phyloP scores from a whole-genome alignment of 495 filamentous ascomycete genomes.

The Pyronema domesticum region DNA sequence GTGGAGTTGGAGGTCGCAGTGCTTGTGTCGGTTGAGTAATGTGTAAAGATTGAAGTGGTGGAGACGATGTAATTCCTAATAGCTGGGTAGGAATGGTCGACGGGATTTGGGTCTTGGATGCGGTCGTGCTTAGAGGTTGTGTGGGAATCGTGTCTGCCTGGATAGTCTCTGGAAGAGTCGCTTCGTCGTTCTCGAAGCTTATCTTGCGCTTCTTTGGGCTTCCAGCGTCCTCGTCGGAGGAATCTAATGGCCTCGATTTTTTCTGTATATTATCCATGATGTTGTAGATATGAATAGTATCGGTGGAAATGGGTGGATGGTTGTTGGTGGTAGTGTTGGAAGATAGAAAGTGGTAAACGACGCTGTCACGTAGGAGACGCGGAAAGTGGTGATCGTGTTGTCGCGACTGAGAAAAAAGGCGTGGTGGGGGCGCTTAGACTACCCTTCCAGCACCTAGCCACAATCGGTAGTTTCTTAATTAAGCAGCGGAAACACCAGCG shows the following conservation, averaged over 20 bases:
- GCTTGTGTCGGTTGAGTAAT: constrained; percentile 59
- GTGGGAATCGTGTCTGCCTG: background rate
- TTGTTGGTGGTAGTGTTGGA: background rate
- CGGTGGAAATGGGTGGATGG: constrained; percentile 4
- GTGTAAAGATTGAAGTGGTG: constrained; percentile 29
- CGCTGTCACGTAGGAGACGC: background rate
- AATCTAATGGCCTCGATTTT: constrained; percentile 10
- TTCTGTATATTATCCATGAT: background rate
- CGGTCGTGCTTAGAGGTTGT: background rate
- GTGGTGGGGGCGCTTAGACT: background rate
- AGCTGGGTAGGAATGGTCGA: constrained; percentile 1
- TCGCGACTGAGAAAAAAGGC: constrained; percentile 2
- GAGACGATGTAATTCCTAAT: constrained; percentile 15
- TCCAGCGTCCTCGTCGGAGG: constrained; percentile 11
- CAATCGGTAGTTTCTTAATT: background rate
- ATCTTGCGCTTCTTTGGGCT: constrained; percentile 22
- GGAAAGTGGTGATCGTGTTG: background rate
- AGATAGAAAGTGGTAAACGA: background rate
- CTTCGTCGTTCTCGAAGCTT: constrained; percentile 35
- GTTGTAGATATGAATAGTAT: background rate
- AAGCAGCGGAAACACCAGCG: background rate
- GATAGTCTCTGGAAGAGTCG: constrained; percentile 34
- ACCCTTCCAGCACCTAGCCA: too few species aligned
- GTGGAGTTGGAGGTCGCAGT: constrained; percentile 22
- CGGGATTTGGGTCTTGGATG: background rate